Conservation (phyloP, 176 grass and related monocot genomes). For the Typha latifolia region DNA sequence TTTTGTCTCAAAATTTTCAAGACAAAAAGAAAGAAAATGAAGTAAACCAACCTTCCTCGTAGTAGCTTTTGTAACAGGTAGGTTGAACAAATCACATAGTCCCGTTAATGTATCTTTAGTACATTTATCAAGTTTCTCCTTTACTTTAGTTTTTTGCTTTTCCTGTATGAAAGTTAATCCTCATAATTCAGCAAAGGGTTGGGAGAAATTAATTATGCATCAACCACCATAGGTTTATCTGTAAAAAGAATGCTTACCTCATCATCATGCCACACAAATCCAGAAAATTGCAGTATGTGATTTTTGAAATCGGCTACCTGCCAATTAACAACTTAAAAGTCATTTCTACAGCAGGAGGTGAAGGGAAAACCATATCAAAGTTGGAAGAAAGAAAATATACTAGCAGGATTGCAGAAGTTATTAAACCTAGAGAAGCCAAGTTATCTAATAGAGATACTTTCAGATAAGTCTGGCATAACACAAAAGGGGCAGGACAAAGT, state of each 20-base stretch:
- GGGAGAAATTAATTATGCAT: neutral
- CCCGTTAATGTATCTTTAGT: conserved; percentile 28
- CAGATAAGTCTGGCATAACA: too few relatives aligned
- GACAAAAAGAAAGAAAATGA: conserved; percentile 12
- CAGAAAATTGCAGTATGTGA: conserved; percentile 43
- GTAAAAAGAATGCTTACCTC: conserved; percentile 20
- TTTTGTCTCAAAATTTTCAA: conserved; percentile 5
- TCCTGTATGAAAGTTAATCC: conserved; percentile 28
- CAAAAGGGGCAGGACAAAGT: too few relatives aligned
- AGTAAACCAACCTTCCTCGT: conserved; percentile 15
- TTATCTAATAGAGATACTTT: neutral
- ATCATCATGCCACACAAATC: conserved; percentile 29
- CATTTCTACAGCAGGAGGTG: neutral
- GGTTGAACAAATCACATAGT: conserved; percentile 29
- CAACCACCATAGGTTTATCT: neutral
- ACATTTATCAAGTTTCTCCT: conserved; percentile 37
- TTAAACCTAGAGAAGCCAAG: neutral
- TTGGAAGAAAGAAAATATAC: neutral
- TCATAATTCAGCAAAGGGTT: neutral
- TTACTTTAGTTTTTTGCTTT: conserved; percentile 32
- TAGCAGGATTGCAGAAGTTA: neutral
- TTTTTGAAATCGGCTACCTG: conserved; percentile 35
- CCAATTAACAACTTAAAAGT: neutral
- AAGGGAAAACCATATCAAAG: neutral
- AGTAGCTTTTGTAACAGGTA: conserved; percentile 16